phyloP scores from a whole-genome alignment of 306 rosid genomes.

The Cyclanthera cordifolia region DNA sequence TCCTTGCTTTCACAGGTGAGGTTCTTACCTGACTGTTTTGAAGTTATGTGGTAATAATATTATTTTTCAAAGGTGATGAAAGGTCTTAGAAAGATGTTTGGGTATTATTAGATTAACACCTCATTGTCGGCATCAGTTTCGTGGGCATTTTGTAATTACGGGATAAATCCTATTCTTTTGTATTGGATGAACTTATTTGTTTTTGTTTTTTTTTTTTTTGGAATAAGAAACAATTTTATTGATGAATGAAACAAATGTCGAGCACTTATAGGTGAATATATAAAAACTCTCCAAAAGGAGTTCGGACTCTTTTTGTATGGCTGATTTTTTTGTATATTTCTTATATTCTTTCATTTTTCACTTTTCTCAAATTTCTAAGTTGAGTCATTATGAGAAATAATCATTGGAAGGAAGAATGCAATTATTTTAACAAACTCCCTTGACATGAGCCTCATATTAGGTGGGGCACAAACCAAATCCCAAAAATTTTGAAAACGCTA shows the following conservation, averaged over 20 bases:
- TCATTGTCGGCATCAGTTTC: background rate
- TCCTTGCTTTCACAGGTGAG: slow-evolving; percentile 70
- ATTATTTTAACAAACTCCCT: background rate
- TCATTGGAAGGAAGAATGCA: background rate
- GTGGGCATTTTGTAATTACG: background rate
- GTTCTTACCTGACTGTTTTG: background rate
- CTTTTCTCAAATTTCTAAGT: background rate
- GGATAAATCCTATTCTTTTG: background rate
- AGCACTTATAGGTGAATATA: too few species aligned
- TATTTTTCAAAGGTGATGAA: background rate
- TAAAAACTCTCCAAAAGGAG: too few species aligned
- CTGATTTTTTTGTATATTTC: background rate
- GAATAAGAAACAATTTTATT: background rate
- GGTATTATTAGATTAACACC: background rate
- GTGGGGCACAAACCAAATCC: background rate
- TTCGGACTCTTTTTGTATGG: background rate
- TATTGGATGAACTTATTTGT: background rate
- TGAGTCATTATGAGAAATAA: background rate
- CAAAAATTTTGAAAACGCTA: background rate
- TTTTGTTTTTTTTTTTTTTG: too few species aligned
- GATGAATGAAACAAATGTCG: too few species aligned
- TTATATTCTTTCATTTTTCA: background rate
- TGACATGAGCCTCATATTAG: background rate
- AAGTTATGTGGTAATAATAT: background rate
- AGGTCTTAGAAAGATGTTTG: too few species aligned